phyloP scores from a whole-genome alignment of 192 early-diverging fungal genomes.

The Rhizophagus prolifer region DNA sequence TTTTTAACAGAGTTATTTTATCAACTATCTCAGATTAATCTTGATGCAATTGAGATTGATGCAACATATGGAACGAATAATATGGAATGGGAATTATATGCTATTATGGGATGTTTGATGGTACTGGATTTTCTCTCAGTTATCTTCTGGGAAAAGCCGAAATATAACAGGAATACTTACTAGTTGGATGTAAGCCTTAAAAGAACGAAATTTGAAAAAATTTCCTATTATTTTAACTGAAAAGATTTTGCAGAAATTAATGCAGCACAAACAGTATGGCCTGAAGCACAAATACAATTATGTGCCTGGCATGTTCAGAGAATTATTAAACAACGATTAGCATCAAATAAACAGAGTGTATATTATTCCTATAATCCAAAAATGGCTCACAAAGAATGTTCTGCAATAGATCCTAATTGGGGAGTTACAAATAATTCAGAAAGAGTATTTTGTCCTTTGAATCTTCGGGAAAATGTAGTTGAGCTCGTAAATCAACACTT shows the following conservation, averaged over 20 bases:
- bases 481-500: neutral
- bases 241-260: constrained; percentile 17
- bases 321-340: neutral
- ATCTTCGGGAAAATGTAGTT: neutral
- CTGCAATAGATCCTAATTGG: neutral
- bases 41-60: constrained; percentile 10
- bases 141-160: neutral
- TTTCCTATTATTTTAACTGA: neutral
- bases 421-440: neutral
- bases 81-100: constrained; percentile 6
- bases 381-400: neutral
- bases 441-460: neutral
- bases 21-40: neutral
- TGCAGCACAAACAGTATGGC: constrained; percentile 13
- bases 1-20: neutral
- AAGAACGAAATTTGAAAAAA: neutral
- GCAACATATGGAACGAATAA: constrained; percentile 4
- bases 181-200: neutral
- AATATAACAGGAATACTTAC: neutral
- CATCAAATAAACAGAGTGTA: too few species aligned
- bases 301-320: neutral
- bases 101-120: constrained; percentile 7
- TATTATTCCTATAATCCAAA: neutral
- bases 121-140: constrained; percentile 16
- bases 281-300: neutral